These are phyloP conservation scores for Wallacemonas collosoma DNA, from an alignment of 208 protist genomes.

Conservation along the genomic window DNA sequence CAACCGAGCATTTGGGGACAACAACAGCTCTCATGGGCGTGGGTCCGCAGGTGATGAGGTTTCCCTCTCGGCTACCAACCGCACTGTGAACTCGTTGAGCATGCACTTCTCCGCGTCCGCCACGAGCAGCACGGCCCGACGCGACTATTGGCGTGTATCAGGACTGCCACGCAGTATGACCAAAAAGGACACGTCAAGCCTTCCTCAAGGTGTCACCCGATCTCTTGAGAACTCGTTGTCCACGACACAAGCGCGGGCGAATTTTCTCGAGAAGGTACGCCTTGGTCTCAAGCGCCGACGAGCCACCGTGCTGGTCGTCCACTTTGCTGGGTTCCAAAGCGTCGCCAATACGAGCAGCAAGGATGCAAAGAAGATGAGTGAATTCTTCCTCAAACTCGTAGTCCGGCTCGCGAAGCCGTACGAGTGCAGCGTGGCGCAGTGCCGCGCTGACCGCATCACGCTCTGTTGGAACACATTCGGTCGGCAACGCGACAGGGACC, in stretches of 20 bases:
- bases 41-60: not conserved
- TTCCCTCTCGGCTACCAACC: constrained; percentile 2
- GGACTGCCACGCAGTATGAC: not conserved
- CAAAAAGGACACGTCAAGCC: not conserved
- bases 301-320: constrained; percentile 16
- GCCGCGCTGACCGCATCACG: constrained; percentile 39
- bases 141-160: not conserved
- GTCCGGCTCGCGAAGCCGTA: constrained; percentile 26
- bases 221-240: constrained; percentile 13
- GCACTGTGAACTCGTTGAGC: constrained; percentile 9
- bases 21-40: not conserved
- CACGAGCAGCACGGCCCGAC: not conserved
- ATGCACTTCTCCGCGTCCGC: constrained; percentile 8
- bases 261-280: not conserved
- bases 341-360: constrained; percentile 4
- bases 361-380: constrained; percentile 19
- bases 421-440: constrained; percentile 31
- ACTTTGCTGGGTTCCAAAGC: constrained; percentile 7
- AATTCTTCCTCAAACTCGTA: constrained; percentile 38
- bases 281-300: not conserved
- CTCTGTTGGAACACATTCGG: constrained; percentile 45
- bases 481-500: constrained; percentile 3
- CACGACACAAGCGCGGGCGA: not conserved
- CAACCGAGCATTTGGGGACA: not conserved
- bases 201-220: not conserved